Evolutionary conservation across 306 rosid species (phyloP), one percentile per base, ranked within the genome.

Genomic region (Purshia tridentata): DNA sequence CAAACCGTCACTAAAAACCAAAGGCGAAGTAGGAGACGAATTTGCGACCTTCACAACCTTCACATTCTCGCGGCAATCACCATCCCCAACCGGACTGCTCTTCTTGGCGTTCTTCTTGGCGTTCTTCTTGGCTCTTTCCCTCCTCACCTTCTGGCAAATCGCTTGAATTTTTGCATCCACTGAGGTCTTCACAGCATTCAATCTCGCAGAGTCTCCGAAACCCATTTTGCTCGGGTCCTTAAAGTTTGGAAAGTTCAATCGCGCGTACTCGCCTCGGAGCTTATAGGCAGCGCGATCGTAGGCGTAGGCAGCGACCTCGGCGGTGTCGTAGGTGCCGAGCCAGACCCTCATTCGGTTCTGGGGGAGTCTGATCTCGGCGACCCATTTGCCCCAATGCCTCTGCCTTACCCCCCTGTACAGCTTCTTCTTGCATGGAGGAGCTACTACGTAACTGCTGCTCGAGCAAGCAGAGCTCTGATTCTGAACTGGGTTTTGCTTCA

Each of bases 311-410:
- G 99, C 99, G 16, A 98, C 89, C 83, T 95, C 99, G 0, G 98
- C 96, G 0, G 96, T 84, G 44, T 91, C 98, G 13, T 91, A 95
- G 2, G 99, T 95, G 0, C 99, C 99, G 46, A 95, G 81, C 99
- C 99, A 95, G 37, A 91, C 93, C 73, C 99, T 84, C 98, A 91
- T 87, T 81, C 99, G 82, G 79, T 95, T 95, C 84, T 95, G 99
- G 8, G 99, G 99, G 14, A 95, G 92, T 63, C 99, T 82, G 39
- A 95, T 95, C 70, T 95, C 99, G 0, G 99, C 99, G 0, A 95
- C 99, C 99, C 99, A 95, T 83, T 95, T 95, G 19, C 98, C 99
- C 99, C 99, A 95, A 57, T 95, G 96, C 69, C 99, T 91, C 92
- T 95, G 97, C 16, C 99, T 87, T 83, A 95, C 99, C 65, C 99